A percentile compares a stretch with the other conserved stretches of the same genome.
Conservation (phyloP, 2,329 filamentous ascomycete genomes). For the Domatiomyces globalis region DNA sequence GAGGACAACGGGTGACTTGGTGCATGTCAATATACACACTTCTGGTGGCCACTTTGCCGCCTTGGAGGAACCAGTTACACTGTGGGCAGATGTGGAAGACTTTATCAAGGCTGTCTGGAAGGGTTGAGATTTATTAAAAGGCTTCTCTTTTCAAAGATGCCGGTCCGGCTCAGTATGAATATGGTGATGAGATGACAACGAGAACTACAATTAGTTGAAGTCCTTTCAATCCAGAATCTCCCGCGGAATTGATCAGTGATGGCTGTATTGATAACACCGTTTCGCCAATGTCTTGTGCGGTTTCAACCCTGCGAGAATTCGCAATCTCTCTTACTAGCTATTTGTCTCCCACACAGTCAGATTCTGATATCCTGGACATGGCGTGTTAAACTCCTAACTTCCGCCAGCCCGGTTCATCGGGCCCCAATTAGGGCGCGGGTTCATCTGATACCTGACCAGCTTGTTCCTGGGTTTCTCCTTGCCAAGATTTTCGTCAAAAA, state of each 20-base stretch:
- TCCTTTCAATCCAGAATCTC: background rate
- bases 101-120: slow-evolving; percentile 19
- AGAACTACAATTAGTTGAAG: background rate
- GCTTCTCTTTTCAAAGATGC: no score
- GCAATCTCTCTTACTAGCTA: no score
- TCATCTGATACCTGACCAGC: slow-evolving; percentile 74
- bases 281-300: no score
- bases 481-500: slow-evolving; percentile 71
- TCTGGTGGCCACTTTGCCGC: slow-evolving; percentile 42
- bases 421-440: slow-evolving; percentile 87
- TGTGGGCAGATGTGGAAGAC: slow-evolving; percentile 31
- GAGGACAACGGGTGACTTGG: slow-evolving; percentile 12
- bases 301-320: no score
- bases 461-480: slow-evolving; percentile 52
- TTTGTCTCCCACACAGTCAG: no score
- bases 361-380: background rate
- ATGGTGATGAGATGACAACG: background rate
- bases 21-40: slow-evolving; percentile 9
- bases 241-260: no score
- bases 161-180: background rate
- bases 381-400: background rate
- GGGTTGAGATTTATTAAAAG: background rate
- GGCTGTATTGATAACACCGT: no score
- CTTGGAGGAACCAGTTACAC: slow-evolving; percentile 28
- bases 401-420: slow-evolving; percentile 46